Conservation (phyloP, 768 basidiomycete species). For the Lactarius hengduanensis region DNA sequence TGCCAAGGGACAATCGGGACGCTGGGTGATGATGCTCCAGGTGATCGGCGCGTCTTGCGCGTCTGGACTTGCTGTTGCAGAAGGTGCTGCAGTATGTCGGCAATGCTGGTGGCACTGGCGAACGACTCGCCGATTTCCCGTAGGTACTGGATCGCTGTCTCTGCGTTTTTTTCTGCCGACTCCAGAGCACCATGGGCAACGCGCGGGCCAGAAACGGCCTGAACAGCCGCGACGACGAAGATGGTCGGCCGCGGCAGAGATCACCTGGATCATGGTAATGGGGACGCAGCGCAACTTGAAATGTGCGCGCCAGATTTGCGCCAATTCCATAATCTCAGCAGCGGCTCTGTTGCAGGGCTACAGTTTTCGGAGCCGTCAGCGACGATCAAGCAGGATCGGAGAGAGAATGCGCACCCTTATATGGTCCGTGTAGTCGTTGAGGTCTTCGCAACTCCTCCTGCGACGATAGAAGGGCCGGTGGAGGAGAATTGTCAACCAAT, state of each 20-base stretch:
- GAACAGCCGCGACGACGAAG: conserved; percentile 30
- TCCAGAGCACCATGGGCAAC: conserved; percentile 20
- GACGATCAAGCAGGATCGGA: background rate
- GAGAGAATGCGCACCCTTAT: conserved; percentile 16
- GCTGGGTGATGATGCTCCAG: conserved; percentile 12
- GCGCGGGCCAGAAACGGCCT: conserved; percentile 27
- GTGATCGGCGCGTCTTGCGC: conserved; percentile 26
- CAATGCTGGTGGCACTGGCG: conserved; percentile 23
- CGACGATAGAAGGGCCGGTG: conserved; percentile 30
- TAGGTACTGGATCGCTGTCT: conserved; percentile 20
- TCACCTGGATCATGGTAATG: conserved; percentile 29
- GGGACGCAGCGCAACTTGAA: conserved; percentile 28
- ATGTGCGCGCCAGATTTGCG: conserved; percentile 20
- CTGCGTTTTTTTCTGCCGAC: conserved; percentile 17
- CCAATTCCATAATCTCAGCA: conserved; percentile 28
- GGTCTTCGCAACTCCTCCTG: conserved; percentile 16
- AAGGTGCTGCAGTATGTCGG: conserved; percentile 26
- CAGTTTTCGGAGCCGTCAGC: background rate
- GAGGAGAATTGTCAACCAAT: conserved; percentile 27
- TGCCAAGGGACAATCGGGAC: conserved; percentile 2
- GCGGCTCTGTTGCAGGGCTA: conserved; percentile 28
- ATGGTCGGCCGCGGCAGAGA: conserved; percentile 30
- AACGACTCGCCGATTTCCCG: conserved; percentile 27
- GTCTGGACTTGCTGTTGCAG: conserved; percentile 24
- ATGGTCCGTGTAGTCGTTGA: conserved; percentile 20